These are phyloP conservation scores for Cryptosporidium tyzzeri DNA, from an alignment of 169 alveolate species.

Conservation along the genomic window DNA sequence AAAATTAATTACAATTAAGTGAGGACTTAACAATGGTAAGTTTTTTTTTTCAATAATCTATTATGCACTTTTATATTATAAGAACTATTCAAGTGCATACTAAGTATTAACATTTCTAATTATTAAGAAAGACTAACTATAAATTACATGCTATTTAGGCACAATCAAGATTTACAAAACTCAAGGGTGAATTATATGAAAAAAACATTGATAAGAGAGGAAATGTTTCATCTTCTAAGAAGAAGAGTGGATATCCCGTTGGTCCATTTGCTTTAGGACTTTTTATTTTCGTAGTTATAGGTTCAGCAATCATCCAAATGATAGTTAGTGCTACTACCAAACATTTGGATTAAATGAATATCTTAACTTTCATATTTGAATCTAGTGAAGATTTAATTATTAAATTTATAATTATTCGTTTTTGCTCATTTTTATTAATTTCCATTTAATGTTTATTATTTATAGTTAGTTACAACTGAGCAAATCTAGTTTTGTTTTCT, in stretches of 20 bases:
- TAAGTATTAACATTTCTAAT: no score
- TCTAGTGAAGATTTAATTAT: background rate
- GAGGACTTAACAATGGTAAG: background rate
- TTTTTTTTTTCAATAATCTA: background rate
- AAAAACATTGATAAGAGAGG: constrained; percentile 82
- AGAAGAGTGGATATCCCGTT: constrained; percentile 81
- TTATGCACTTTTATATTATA: background rate
- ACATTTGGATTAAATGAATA: constrained; percentile 21
- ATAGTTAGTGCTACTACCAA: constrained; percentile 81
- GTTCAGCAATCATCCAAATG: constrained; percentile 87
- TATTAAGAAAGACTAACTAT: background rate
- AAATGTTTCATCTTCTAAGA: constrained; percentile 51
- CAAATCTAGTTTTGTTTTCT: background rate
- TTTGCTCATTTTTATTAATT: background rate
- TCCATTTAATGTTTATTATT: background rate
- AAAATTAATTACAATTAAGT: background rate
- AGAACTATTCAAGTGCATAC: background rate
- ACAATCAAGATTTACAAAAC: constrained; percentile 73
- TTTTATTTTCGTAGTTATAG: constrained; percentile 86
- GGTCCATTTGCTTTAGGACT: constrained; percentile 86
- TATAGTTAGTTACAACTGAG: background rate
- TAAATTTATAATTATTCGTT: background rate
- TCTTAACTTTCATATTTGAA: no score
- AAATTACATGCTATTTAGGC: constrained; percentile 20
- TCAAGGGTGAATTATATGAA: constrained; percentile 80